A percentile compares a stretch with the other conserved stretches of the same genome.
Conservation (phyloP, 768 basidiomycete genomes). For the Saitozyma sp. region DNA sequence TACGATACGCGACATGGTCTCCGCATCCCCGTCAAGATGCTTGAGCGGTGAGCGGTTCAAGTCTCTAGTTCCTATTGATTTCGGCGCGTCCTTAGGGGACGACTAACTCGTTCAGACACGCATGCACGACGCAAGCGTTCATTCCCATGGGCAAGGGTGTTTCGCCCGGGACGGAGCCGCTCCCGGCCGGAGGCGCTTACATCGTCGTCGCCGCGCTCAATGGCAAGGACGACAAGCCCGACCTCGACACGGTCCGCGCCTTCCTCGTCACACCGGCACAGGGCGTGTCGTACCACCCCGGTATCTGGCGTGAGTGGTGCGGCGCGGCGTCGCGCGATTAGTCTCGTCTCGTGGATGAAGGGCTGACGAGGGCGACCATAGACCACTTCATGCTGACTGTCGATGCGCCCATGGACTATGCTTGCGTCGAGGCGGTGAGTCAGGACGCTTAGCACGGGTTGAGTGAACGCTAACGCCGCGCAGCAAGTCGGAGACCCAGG, state of each 20-base stretch:
- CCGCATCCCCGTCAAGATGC: constrained; percentile 28
- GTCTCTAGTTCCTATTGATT: not conserved
- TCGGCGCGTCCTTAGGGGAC: not conserved
- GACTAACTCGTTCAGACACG: constrained; percentile 19
- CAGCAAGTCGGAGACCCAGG: constrained; percentile 32
- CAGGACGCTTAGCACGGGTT: not conserved
- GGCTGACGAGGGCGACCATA: constrained; percentile 1
- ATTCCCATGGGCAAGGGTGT: constrained; percentile 59
- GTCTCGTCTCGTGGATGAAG: not conserved
- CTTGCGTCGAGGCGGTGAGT: constrained; percentile 36
- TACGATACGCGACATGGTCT: constrained; percentile 22
- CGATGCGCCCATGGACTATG: constrained; percentile 40
- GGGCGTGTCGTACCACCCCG: constrained; percentile 79
- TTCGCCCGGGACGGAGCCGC: constrained; percentile 55
- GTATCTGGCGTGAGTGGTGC: constrained; percentile 81
- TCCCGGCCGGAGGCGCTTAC: constrained; percentile 58
- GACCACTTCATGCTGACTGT: constrained; percentile 39
- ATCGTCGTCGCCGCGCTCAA: constrained; percentile 85
- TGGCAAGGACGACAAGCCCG: constrained; percentile 70
- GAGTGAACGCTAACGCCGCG: not conserved
- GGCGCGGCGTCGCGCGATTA: not conserved
- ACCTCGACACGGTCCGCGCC: constrained; percentile 70
- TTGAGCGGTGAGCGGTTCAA: constrained; percentile 31
- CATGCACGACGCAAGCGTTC: constrained; percentile 81
- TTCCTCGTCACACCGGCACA: constrained; percentile 79